A percentile compares a stretch with the other conserved stretches of the same genome.
Conservation (phyloP, 2,329 filamentous ascomycete species). For the Biscogniauxia mediterranea region DNA sequence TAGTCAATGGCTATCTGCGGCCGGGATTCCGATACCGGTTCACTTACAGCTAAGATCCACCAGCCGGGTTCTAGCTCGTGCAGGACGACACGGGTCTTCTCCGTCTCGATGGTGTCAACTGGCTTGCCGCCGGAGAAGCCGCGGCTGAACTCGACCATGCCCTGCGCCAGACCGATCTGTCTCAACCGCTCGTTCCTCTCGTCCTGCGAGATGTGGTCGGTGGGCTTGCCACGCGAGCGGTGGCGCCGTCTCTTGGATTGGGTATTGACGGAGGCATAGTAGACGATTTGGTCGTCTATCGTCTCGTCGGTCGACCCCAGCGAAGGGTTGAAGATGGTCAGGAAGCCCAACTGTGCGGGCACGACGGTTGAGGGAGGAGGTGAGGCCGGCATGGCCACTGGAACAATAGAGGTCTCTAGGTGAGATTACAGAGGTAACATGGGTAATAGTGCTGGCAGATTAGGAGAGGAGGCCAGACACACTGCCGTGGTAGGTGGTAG, state of each 20-base stretch:
- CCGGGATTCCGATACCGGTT: neutral
- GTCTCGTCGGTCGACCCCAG: constrained; percentile 62
- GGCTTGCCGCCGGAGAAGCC: constrained; percentile 77
- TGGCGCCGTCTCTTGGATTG: constrained; percentile 41
- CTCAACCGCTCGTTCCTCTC: constrained; percentile 83
- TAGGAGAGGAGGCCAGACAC: constrained; percentile 1
- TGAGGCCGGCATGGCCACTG: constrained; percentile 22
- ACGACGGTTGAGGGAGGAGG: constrained; percentile 41
- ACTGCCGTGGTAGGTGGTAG: no score
- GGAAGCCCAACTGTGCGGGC: constrained; percentile 83
- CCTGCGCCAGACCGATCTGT: constrained; percentile 93
- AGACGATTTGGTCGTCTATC: constrained; percentile 81
- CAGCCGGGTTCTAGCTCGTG: constrained; percentile 86
- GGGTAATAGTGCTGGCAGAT: neutral
- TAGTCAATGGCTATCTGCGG: constrained; percentile 4
- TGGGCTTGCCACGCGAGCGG: constrained; percentile 42
- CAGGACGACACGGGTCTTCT: constrained; percentile 80
- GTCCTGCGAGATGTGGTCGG: constrained; percentile 51
- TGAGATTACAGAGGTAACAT: constrained; percentile 1
- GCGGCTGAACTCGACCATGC: constrained; percentile 89
- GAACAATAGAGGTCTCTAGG: neutral
- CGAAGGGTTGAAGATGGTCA: constrained; percentile 92
- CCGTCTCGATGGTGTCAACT: constrained; percentile 86
- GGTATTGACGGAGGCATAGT: constrained; percentile 70
- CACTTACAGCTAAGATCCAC: constrained; percentile 88